A percentile compares a stretch with the other conserved stretches of the same genome.
Conservation (phyloP, 306 rosid genomes). For the Luffa aegyptiaca region DNA sequence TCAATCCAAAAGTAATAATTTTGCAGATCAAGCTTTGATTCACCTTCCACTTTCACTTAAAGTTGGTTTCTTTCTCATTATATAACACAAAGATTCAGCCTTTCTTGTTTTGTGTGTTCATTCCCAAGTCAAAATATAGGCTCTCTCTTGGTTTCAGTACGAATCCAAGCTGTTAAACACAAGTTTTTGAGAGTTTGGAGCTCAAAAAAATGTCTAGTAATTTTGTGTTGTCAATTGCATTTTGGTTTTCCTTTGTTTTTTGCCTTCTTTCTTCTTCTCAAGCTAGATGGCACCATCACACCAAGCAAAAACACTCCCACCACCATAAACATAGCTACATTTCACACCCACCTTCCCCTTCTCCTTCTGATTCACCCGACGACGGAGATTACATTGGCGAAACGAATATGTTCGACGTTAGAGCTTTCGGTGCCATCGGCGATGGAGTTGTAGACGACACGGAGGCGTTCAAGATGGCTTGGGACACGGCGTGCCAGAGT, state of each 20-base stretch:
- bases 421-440: constrained; percentile 53
- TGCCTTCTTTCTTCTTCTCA: not conserved
- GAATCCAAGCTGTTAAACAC: not conserved
- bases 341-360: not conserved
- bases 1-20: not conserved
- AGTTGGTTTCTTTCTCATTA: not conserved
- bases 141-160: not conserved
- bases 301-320: not conserved
- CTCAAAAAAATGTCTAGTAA: not conserved
- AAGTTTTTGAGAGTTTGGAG: not conserved
- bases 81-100: not conserved
- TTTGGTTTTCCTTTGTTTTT: not conserved
- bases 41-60: constrained; percentile 7
- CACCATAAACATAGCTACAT: constrained; percentile 1
- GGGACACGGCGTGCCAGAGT: constrained; percentile 52
- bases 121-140: not conserved
- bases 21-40: not conserved
- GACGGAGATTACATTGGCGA: not conserved
- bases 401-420: constrained; percentile 22
- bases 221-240: not conserved
- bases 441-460: constrained; percentile 50
- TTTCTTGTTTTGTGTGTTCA: constrained; percentile 1
- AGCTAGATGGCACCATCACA: constrained; percentile 7
- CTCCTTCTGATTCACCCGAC: not conserved
- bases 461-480: constrained; percentile 44